Conservation (phyloP, 768 basidiomycete species). For the Phanerodontia chrysosporium region DNA sequence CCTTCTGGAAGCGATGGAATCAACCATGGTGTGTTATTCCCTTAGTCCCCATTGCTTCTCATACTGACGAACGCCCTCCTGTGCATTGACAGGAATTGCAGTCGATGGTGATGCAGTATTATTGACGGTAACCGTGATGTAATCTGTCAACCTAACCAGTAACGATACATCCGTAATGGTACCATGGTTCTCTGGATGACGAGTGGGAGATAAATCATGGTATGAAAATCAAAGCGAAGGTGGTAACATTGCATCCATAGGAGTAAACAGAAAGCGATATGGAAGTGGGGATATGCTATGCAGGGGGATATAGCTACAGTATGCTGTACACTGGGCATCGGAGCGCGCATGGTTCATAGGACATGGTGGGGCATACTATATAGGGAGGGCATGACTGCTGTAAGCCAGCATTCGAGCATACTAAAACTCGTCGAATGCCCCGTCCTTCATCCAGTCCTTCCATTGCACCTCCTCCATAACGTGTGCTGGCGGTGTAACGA, state of each 20-base stretch:
- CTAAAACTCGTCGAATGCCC: neutral
- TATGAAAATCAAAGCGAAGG: neutral
- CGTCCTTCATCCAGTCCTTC: constrained; percentile 23
- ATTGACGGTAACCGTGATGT: constrained; percentile 46
- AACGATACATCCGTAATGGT: too few species aligned
- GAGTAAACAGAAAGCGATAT: neutral
- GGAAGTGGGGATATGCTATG: neutral
- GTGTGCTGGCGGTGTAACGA: constrained; percentile 4
- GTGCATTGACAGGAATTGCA: constrained; percentile 42
- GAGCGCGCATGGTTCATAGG: neutral
- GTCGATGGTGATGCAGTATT: constrained; percentile 54
- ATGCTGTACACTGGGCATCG: neutral
- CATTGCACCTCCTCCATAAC: constrained; percentile 18
- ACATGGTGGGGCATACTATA: neutral
- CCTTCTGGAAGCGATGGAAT: constrained; percentile 45
- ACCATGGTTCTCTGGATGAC: too few species aligned
- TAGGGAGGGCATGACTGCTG: neutral
- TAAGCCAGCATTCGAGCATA: neutral
- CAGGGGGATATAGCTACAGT: neutral
- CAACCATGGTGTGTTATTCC: constrained; percentile 44
- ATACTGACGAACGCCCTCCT: neutral
- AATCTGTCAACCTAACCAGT: neutral
- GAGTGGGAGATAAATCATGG: too few species aligned
- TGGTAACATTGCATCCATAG: neutral
- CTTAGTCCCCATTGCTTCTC: neutral